Evolutionary conservation across 305 asterid genomes (phyloP), one percentile per base, ranked within the genome.

Genomic region (Salvia sclarea): DNA sequence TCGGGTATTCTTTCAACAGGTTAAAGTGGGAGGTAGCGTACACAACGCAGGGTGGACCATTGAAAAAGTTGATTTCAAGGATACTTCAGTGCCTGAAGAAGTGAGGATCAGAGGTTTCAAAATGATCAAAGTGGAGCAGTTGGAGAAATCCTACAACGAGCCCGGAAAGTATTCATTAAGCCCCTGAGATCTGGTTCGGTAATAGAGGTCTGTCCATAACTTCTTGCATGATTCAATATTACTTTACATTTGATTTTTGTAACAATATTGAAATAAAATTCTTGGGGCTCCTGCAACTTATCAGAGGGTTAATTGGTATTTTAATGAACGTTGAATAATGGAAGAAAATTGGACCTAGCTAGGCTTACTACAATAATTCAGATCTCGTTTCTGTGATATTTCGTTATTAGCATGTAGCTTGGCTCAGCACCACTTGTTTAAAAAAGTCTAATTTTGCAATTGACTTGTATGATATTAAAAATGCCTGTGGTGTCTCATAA

Each of bases 21-120:
- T 93, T 47, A 84, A 78, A 70, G 94, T 82, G 35, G 84, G 85
- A 44, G 93, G 95, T 31, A 25, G 69, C 0, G 84, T 93, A 61
- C 85, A 87, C 48, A 93, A 93, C 72, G 85, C 83, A 14, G 97
- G 98, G 24, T 91, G 97, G 95, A 64, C 53, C 21, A 77, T 87
- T 21, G 96, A 94, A 74, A 71, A 71, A 10, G 91, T 94, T 21
- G 95, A 91, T 70, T 80, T 47, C 28, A 85, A 79, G 76, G 91
- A 87, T 64, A 76, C 83, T 66, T 80, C 92, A 4, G 71, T 62
- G 63, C 87, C 91, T 11, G 98, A 94, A 76, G 97, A 92, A 71
- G 83, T 88, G 70, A 85, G 98, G 72, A 92, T 90, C 77, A 84
- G 98, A 63, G 97, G 97, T 45, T 91, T 89, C 83, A 82, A 74